Percentiles rank a stretch among this genome's conserved stretches.
phyloP scores from a whole-genome alignment of 1,284 basidiomycete genomes.

The Apiotrichum mycotoxinovorans region DNA sequence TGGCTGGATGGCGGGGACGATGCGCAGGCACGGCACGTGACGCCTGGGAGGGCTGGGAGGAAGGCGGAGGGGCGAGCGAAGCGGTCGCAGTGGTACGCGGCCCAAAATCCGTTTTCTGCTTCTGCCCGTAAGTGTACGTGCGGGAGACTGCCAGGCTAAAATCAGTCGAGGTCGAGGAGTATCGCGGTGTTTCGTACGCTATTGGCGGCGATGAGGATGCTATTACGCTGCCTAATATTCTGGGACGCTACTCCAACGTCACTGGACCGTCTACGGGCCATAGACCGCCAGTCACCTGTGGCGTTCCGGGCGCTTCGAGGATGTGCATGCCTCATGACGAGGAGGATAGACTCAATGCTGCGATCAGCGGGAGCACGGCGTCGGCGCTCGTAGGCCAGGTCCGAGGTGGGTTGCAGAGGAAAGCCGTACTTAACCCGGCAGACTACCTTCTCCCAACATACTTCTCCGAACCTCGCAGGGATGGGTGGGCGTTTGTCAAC shows the following conservation, averaged over 20 bases:
- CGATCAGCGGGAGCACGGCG: slow-evolving; percentile 35
- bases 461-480: slow-evolving; percentile 17
- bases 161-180: slow-evolving; percentile 35
- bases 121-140: background rate
- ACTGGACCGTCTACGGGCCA: slow-evolving; percentile 29
- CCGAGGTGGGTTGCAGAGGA: slow-evolving; percentile 32
- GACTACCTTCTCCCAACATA: slow-evolving; percentile 45
- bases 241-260: slow-evolving; percentile 27
- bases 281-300: slow-evolving; percentile 27
- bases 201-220: slow-evolving; percentile 43
- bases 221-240: slow-evolving; percentile 44
- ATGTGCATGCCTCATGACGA: slow-evolving; percentile 22
- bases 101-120: background rate
- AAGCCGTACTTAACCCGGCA: slow-evolving; percentile 14
- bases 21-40: too few relatives aligned
- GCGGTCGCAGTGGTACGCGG: background rate
- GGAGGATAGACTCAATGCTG: slow-evolving; percentile 42
- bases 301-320: slow-evolving; percentile 4
- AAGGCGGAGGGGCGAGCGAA: background rate
- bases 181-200: slow-evolving; percentile 48
- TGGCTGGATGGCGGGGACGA: background rate
- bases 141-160: too few relatives aligned
- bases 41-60: background rate
- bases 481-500: slow-evolving; percentile 48
- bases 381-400: slow-evolving; percentile 33